A percentile compares a stretch with the other conserved stretches of the same genome.
phyloP scores from a whole-genome alignment of 2,329 filamentous ascomycete species.

The Cladosporium phlei region DNA sequence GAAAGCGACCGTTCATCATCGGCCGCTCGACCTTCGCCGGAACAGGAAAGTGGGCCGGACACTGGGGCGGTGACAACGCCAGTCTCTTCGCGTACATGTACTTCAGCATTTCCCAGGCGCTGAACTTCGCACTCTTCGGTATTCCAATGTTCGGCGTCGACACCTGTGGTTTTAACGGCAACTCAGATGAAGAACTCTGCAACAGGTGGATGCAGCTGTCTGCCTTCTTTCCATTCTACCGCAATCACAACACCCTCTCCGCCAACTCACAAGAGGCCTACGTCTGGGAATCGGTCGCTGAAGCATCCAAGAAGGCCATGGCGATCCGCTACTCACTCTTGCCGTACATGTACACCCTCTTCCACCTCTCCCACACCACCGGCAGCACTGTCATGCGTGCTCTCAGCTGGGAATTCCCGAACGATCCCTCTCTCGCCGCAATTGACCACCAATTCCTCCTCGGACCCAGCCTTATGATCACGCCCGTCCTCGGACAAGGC shows the following conservation, averaged over 20 bases:
- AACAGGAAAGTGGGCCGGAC: conserved; percentile 68
- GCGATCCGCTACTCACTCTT: conserved; percentile 65
- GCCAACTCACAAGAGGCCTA: conserved; percentile 67
- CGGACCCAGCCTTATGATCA: conserved; percentile 60
- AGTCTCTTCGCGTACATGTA: conserved; percentile 70
- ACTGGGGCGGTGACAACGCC: conserved; percentile 74
- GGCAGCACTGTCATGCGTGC: conserved; percentile 70
- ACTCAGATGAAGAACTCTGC: conserved; percentile 65
- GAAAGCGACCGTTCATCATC: conserved; percentile 76
- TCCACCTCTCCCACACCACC: conserved; percentile 60
- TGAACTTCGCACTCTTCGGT: conserved; percentile 69
- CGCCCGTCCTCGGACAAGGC: conserved; percentile 61
- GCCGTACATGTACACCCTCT: conserved; percentile 72
- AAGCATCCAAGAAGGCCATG: conserved; percentile 64
- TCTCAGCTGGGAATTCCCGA: conserved; percentile 68
- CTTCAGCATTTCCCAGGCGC: conserved; percentile 70
- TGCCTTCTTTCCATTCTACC: conserved; percentile 74
- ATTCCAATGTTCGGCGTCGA: conserved; percentile 73
- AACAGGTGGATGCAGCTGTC: conserved; percentile 60
- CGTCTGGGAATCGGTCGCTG: conserved; percentile 60
- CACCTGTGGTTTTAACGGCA: conserved; percentile 65
- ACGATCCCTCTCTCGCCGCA: conserved; percentile 62
- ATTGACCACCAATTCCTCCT: conserved; percentile 69
- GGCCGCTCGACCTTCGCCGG: conserved; percentile 77
- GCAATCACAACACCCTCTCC: conserved; percentile 66